These are phyloP conservation scores for Sphagnum fallax DNA, from an alignment of 228 moss, liverwort and hornwort genomes.

Conservation along the genomic window DNA sequence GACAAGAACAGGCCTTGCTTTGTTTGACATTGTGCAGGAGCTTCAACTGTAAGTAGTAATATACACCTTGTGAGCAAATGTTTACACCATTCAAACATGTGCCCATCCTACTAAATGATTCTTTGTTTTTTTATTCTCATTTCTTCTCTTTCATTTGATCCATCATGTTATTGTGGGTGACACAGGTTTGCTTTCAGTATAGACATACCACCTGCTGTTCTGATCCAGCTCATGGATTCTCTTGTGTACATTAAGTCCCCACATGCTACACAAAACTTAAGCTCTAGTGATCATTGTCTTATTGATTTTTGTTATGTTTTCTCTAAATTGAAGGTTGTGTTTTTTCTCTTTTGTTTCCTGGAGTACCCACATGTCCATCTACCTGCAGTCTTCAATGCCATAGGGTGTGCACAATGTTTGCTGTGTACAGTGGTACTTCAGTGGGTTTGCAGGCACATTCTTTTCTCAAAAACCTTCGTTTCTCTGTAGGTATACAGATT, in stretches of 20 bases:
- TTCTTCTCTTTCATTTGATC: background rate
- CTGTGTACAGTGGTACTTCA: too few relatives aligned
- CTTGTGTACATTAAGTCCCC: conserved; percentile 67
- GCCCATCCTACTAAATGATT: background rate
- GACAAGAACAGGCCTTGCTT: conserved; percentile 74
- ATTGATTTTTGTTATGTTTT: background rate
- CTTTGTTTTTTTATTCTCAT: background rate
- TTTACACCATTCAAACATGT: background rate
- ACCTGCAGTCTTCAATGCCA: too few relatives aligned
- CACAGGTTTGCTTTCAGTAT: conserved; percentile 88
- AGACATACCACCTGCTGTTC: conserved; percentile 68
- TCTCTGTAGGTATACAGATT: conserved; percentile 66
- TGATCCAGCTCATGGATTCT: conserved; percentile 75
- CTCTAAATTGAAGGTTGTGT: too few relatives aligned
- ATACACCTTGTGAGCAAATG: background rate
- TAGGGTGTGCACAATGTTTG: too few relatives aligned
- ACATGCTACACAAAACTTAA: background rate
- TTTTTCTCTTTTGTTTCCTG: conserved; percentile 1
- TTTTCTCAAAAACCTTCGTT: too few relatives aligned
- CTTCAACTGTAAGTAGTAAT: conserved; percentile 71
- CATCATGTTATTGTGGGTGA: background rate
- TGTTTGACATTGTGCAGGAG: conserved; percentile 89
- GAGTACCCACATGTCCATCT: background rate
- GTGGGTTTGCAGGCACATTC: background rate
- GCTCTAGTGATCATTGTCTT: background rate